Base-by-base conservation (phyloP, 192 early-diverging fungal species). In the Cetraspora pellucida region DNA sequence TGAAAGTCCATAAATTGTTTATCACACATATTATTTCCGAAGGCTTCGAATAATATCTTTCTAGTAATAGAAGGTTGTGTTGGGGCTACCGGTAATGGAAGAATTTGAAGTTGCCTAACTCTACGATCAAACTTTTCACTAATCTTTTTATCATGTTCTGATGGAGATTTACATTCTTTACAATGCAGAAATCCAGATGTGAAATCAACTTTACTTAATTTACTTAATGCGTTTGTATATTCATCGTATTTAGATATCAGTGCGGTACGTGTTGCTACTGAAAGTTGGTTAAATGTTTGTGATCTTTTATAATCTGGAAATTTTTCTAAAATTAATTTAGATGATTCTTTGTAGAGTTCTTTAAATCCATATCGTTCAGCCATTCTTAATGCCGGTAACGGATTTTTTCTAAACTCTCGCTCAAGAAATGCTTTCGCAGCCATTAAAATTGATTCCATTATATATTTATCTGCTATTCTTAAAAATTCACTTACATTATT, bases 391-490 rank as follows among this genome's bases (percentile, higher is more conserved):
- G 69, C 45, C 11, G 47, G 30, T 27, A 71, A 50, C n/a, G 69
- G 69, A 30, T 71, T 54, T 10, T 54, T 54, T 7, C 50, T 27
- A 54, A 71, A 71, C 30, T 54, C 69, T 71, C 49, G 47, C 16
- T 54, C 45, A 28, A 71, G 47, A 52, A 71, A 71, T 52, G 27
- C 30, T 27, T 54, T 54, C 23, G 47, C 21, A 9, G 45, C 46
- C n/a, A 19, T 21, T 71, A 47, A 52, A 9, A 71, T 14, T 9
- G 13, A 27, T 19, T 71, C 69, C 14, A 71, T 54, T 4, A 71
- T 47, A 27, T 71, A 71, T 71, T 71, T 71, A 50, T 71, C 69
- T 11, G 69, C 45, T 30, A 71, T 27, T 52, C 50, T 27, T 31
- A 71, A 71, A 52, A 71, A 71, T 52, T 71, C 69, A 11, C 10